phyloP scores from a whole-genome alignment of 169 alveolate genomes.

The Eimeria tenella region DNA sequence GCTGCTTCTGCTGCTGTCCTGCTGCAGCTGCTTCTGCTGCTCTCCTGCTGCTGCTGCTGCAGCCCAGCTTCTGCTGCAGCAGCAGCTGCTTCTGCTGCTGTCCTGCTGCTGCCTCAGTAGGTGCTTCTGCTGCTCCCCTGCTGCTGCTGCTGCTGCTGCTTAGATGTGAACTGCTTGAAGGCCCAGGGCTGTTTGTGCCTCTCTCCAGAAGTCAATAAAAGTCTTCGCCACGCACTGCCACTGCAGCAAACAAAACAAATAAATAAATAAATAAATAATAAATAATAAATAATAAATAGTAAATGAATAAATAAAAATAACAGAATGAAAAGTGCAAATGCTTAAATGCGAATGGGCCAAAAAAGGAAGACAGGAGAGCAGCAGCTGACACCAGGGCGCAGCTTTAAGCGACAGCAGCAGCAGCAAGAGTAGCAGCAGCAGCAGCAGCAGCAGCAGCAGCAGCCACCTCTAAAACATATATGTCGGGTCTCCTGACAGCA shows the following conservation, averaged over 20 bases:
- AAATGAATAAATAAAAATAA: background rate
- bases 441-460: background rate
- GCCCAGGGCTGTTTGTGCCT: background rate
- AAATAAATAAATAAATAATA: no score
- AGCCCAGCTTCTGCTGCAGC: no score
- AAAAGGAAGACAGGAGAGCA: background rate
- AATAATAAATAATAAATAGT: no score
- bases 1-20: no score
- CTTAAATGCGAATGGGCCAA: background rate
- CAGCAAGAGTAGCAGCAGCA: background rate
- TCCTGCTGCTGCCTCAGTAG: no score
- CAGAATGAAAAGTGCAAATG: background rate
- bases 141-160: background rate
- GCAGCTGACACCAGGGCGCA: background rate
- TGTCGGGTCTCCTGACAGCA: background rate
- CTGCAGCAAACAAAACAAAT: no score
- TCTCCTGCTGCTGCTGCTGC: no score
- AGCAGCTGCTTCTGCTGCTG: no score
- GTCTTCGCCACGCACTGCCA: constrained; percentile 81
- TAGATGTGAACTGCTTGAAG: background rate
- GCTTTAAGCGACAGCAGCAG: background rate
- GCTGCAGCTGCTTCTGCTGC: no score
- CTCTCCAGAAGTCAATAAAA: constrained; percentile 82
- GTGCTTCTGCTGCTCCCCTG: no score
- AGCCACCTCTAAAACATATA: background rate